Evolutionary conservation across 2,329 filamentous ascomycete species (phyloP).

Genomic region (Neoarthrinium moseri): DNA sequence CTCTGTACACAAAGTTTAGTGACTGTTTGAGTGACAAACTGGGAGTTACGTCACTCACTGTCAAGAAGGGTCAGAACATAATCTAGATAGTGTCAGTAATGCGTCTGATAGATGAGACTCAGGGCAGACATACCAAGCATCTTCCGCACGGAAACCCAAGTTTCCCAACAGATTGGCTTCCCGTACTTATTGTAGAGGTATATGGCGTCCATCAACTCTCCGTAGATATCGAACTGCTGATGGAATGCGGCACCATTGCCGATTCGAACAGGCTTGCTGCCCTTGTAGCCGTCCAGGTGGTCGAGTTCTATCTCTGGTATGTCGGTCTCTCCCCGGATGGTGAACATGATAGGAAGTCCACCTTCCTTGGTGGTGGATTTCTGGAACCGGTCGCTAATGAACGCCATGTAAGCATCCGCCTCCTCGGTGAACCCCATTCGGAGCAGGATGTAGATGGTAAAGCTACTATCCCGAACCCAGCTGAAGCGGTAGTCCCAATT

Average conservation of each 20-base stretch:
- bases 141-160: slow-evolving; percentile 69
- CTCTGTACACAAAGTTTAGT: slow-evolving; percentile 33
- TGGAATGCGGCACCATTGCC: slow-evolving; percentile 77
- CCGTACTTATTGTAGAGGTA: slow-evolving; percentile 80
- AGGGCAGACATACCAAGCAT: slow-evolving; percentile 50
- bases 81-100: slow-evolving; percentile 39
- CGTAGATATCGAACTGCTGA: slow-evolving; percentile 74
- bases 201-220: slow-evolving; percentile 70
- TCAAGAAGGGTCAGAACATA: slow-evolving; percentile 68
- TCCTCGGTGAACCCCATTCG: slow-evolving; percentile 74
- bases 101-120: slow-evolving; percentile 5
- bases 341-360: slow-evolving; percentile 78
- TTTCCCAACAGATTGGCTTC: slow-evolving; percentile 73
- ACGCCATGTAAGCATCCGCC: slow-evolving; percentile 75
- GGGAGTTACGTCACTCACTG: slow-evolving; percentile 33
- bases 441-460: slow-evolving; percentile 75
- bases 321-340: slow-evolving; percentile 71
- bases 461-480: slow-evolving; percentile 76
- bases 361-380: slow-evolving; percentile 59
- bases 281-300: slow-evolving; percentile 71
- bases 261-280: slow-evolving; percentile 70
- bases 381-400: slow-evolving; percentile 70
- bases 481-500: slow-evolving; percentile 76
- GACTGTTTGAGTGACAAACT: background rate
- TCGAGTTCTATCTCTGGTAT: slow-evolving; percentile 68